Evolutionary conservation across 2,329 filamentous ascomycete species (phyloP).

Genomic region (Fusarium pseudoanthophilum): DNA sequence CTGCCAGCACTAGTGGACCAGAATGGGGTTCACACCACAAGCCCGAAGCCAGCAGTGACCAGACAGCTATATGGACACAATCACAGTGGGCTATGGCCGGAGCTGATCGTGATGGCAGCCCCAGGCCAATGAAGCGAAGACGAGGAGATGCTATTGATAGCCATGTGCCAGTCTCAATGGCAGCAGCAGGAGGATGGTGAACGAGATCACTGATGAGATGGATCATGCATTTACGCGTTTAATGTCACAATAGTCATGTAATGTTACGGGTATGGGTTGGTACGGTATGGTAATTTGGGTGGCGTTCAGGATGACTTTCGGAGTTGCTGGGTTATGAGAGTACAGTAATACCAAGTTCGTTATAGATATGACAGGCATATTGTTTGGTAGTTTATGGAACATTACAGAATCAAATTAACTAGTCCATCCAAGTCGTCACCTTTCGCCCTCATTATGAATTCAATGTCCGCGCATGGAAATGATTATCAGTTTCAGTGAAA

Average conservation of each 20-base stretch:
- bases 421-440: neutral
- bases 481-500: neutral
- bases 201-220: conserved; percentile 10
- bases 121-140: conserved; percentile 52
- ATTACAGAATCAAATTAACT: conserved; percentile 8
- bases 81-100: conserved; percentile 49
- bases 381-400: conserved; percentile 18
- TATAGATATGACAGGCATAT: conserved; percentile 23
- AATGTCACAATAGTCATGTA: conserved; percentile 32
- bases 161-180: conserved; percentile 48
- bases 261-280: neutral
- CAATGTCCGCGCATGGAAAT: neutral
- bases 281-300: neutral
- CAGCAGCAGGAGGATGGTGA: conserved; percentile 47
- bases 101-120: conserved; percentile 50
- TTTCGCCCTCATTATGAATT: neutral
- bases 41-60: conserved; percentile 45
- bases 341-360: conserved; percentile 31
- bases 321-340: conserved; percentile 14
- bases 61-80: conserved; percentile 51
- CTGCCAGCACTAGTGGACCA: conserved; percentile 41
- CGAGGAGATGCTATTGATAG: conserved; percentile 48
- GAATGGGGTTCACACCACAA: conserved; percentile 50
- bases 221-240: conserved; percentile 33
- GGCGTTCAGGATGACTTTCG: conserved; percentile 20